These are phyloP conservation scores for Erythrobasidium yunnanense DNA, from an alignment of 768 basidiomycete genomes.

Conservation along the genomic window DNA sequence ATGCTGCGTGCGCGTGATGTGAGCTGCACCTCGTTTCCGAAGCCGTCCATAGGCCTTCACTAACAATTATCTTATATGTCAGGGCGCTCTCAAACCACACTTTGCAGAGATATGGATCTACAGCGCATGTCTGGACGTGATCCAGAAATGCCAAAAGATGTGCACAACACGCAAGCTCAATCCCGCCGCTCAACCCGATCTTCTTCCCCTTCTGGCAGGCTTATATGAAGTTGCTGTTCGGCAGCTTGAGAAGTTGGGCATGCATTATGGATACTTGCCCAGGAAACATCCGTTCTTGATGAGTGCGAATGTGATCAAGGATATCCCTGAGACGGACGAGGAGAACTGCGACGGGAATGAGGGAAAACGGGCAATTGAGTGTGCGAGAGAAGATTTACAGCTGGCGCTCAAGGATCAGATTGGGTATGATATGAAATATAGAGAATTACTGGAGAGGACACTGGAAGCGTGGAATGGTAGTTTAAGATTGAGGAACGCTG, in stretches of 20 bases:
- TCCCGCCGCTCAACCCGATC: slow-evolving; percentile 47
- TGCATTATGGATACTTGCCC: slow-evolving; percentile 62
- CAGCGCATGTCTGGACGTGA: slow-evolving; percentile 71
- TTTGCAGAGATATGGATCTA: slow-evolving; percentile 92
- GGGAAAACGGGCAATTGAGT: background rate
- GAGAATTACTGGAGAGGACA: slow-evolving; percentile 61
- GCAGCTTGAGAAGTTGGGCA: slow-evolving; percentile 79
- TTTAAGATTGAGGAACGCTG: slow-evolving; percentile 72
- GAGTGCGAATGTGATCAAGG: slow-evolving; percentile 38
- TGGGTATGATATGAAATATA: slow-evolving; percentile 67
- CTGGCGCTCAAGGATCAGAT: slow-evolving; percentile 43
- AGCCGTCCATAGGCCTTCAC: no score
- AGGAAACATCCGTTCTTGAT: slow-evolving; percentile 60
- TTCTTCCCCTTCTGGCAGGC: slow-evolving; percentile 75
- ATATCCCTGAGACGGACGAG: slow-evolving; percentile 56
- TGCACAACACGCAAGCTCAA: slow-evolving; percentile 46
- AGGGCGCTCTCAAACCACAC: slow-evolving; percentile 45
- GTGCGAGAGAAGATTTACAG: background rate
- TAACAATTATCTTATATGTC: no score
- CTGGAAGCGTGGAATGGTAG: slow-evolving; percentile 73
- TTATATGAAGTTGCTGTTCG: slow-evolving; percentile 73
- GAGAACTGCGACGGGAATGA: slow-evolving; percentile 52
- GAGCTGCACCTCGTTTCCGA: background rate
- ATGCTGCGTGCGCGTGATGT: slow-evolving; percentile 68
- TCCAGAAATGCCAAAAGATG: slow-evolving; percentile 71